These are phyloP conservation scores for Nicotiana noctiflora DNA, from an alignment of 257 asterid species.

Conservation along the genomic window DNA sequence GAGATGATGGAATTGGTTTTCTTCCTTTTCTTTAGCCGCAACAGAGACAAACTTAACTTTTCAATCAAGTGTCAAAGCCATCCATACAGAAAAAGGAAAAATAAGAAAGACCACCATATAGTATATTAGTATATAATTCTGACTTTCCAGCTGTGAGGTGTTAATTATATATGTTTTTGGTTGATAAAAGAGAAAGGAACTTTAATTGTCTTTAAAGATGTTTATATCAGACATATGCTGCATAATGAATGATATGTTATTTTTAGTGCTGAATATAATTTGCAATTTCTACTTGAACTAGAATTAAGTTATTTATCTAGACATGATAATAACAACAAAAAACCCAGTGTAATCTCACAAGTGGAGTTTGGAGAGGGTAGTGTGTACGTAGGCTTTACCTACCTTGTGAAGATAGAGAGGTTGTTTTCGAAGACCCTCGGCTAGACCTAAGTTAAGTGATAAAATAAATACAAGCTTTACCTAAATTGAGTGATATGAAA, in stretches of 20 bases:
- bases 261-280: neutral
- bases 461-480: too few species aligned
- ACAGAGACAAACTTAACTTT: neutral
- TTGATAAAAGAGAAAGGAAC: neutral
- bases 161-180: neutral
- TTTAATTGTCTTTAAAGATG: neutral
- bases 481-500: neutral
- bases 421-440: too few species aligned
- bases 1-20: neutral
- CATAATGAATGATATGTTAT: neutral
- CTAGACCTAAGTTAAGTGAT: too few species aligned
- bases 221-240: neutral
- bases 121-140: neutral
- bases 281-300: neutral
- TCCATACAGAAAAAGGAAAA: neutral
- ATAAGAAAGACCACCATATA: neutral
- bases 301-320: neutral
- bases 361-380: too few species aligned
- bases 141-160: neutral
- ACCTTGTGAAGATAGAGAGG: too few species aligned
- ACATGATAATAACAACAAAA: too few species aligned
- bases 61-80: neutral
- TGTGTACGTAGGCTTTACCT: too few species aligned
- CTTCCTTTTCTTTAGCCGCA: neutral
- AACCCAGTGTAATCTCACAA: too few species aligned